These are phyloP conservation scores for Oenanthe sinensis DNA, from an alignment of 129 eudicot genomes.

Conservation along the genomic window DNA sequence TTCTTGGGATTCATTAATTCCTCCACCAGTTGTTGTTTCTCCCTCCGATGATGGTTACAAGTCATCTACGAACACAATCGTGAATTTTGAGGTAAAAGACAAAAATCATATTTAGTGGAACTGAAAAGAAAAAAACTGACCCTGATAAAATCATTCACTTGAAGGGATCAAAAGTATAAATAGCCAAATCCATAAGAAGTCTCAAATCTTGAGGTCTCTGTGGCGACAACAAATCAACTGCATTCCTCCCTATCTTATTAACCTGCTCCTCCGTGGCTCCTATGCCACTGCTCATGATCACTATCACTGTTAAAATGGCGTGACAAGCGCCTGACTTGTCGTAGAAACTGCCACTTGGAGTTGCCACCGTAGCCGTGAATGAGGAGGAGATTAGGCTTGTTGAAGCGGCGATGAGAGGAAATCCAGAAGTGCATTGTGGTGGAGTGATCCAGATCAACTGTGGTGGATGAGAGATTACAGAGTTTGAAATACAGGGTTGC, in stretches of 20 bases:
- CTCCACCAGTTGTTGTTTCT: slow-evolving; percentile 44
- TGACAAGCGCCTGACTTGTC: slow-evolving; percentile 35
- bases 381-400: slow-evolving; percentile 48
- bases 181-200: slow-evolving; percentile 30
- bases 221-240: slow-evolving; percentile 52
- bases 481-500: slow-evolving; percentile 34
- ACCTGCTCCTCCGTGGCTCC: slow-evolving; percentile 41
- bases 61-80: slow-evolving; percentile 12
- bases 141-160: slow-evolving; percentile 40
- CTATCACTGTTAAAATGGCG: slow-evolving; percentile 51
- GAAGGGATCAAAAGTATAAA: slow-evolving; percentile 31
- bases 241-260: slow-evolving; percentile 29
- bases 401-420: slow-evolving; percentile 28
- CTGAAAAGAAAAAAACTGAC: slow-evolving; percentile 5
- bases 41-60: slow-evolving; percentile 34
- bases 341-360: slow-evolving; percentile 53
- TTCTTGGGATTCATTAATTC: slow-evolving; percentile 28
- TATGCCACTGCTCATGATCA: slow-evolving; percentile 58
- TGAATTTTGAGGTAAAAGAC: not conserved
- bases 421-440: slow-evolving; percentile 64
- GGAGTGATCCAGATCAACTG: slow-evolving; percentile 45
- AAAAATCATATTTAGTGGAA: not conserved
- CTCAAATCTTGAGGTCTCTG: slow-evolving; percentile 35
- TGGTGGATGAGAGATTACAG: slow-evolving; percentile 41
- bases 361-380: slow-evolving; percentile 71